Conservation (phyloP, 345 rosid genomes). For the Viola odorata region DNA sequence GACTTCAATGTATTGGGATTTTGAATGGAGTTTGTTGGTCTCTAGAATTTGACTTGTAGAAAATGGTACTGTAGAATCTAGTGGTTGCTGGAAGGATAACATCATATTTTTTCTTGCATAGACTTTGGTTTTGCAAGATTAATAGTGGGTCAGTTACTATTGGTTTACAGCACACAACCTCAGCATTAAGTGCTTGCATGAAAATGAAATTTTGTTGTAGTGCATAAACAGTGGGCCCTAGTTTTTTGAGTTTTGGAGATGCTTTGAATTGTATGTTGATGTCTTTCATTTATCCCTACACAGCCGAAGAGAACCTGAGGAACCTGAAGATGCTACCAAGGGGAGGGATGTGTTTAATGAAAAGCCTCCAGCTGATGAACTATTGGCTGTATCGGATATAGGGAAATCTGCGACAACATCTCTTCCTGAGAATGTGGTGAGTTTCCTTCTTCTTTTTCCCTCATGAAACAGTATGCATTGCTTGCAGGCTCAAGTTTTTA, state of each 20-base stretch:
- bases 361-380: conserved; percentile 97
- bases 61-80: too few species aligned
- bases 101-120: too few species aligned
- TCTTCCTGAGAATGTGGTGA: conserved; percentile 91
- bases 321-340: conserved; percentile 90
- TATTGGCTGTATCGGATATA: conserved; percentile 86
- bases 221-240: neutral
- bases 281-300: conserved; percentile 14
- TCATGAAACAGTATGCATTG: neutral
- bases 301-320: conserved; percentile 96
- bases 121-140: too few species aligned
- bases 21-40: too few species aligned
- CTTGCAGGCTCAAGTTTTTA: too few species aligned
- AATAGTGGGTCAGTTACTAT: too few species aligned
- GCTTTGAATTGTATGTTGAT: neutral
- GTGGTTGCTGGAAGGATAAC: too few species aligned
- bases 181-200: too few species aligned
- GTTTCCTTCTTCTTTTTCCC: conserved; percentile 19
- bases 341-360: conserved; percentile 95
- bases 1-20: too few species aligned
- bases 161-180: too few species aligned
- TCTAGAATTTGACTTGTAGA: too few species aligned
- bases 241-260: neutral
- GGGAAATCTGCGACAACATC: conserved; percentile 87
- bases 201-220: neutral